Conservation (phyloP, 345 rosid genomes). For the Rhodamnia rubescens region DNA sequence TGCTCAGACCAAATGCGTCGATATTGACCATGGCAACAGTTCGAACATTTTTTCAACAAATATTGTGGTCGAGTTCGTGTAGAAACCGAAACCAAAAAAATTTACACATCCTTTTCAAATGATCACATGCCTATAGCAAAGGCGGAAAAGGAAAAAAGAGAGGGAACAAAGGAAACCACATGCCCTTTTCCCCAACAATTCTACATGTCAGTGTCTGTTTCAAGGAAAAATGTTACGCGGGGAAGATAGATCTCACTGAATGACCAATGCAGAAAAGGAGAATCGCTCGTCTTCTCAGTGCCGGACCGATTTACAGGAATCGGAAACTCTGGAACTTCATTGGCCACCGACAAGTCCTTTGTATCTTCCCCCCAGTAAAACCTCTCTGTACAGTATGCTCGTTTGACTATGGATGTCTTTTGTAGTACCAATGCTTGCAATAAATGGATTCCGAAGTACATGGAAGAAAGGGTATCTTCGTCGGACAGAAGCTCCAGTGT, state of each 20-base stretch:
- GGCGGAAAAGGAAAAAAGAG: neutral
- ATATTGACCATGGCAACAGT: neutral
- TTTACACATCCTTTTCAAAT: neutral
- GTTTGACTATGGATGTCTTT: neutral
- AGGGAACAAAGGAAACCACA: neutral
- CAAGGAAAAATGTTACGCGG: neutral
- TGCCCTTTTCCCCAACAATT: neutral
- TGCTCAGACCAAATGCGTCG: too few species aligned
- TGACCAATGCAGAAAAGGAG: neutral
- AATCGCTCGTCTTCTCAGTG: neutral
- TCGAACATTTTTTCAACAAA: neutral
- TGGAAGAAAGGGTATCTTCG: neutral
- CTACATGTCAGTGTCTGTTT: neutral
- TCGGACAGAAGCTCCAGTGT: neutral
- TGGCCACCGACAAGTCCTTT: neutral
- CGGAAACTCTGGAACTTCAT: neutral
- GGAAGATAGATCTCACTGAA: neutral
- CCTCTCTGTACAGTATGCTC: conserved; percentile 34
- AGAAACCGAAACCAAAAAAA: neutral
- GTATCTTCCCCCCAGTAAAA: conserved; percentile 2
- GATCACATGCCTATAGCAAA: neutral
- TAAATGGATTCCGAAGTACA: conserved; percentile 2
- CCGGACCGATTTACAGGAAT: neutral
- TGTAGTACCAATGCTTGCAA: neutral
- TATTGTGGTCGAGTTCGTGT: neutral